phyloP scores from a whole-genome alignment of 805 yeast species.

The Tetrapisispora nanseiensis region DNA sequence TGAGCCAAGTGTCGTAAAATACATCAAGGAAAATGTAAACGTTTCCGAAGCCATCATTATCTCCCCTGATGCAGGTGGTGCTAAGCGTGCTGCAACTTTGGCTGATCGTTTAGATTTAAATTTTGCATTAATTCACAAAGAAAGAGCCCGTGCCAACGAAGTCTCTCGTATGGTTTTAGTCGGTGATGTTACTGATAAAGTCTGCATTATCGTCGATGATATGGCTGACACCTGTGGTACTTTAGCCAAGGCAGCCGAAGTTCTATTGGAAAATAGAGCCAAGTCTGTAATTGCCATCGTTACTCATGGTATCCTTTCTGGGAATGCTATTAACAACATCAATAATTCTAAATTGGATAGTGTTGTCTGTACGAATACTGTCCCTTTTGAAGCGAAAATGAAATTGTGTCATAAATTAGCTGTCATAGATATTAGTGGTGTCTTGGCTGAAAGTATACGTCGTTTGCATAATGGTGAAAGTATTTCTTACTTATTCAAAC shows the following conservation, averaged over 20 bases:
- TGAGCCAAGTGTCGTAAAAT: conserved; percentile 81
- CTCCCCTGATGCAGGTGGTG: conserved; percentile 99
- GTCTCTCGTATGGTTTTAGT: conserved; percentile 91
- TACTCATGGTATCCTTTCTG: conserved; percentile 90
- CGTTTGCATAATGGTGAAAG: conserved; percentile 94
- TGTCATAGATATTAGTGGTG: conserved; percentile 74
- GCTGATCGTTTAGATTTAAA: conserved; percentile 88
- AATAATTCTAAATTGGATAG: conserved; percentile 55
- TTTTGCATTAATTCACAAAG: conserved; percentile 94
- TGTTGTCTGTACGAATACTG: conserved; percentile 87
- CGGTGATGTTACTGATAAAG: conserved; percentile 81
- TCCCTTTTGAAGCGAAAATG: conserved; percentile 65
- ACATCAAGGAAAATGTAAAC: conserved; percentile 58
- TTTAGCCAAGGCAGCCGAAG: conserved; percentile 86
- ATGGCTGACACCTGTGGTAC: conserved; percentile 99
- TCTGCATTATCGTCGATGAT: conserved; percentile 84
- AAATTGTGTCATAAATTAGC: conserved; percentile 48
- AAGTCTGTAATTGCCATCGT: conserved; percentile 82
- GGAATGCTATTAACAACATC: conserved; percentile 67
- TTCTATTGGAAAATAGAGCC: conserved; percentile 73
- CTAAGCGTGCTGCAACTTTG: conserved; percentile 88
- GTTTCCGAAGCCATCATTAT: conserved; percentile 61
- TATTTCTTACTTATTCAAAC: conserved; percentile 57
- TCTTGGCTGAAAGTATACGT: conserved; percentile 87
- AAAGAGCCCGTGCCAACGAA: conserved; percentile 90